These are phyloP conservation scores for Acarospora socialis DNA, from an alignment of 2,329 filamentous ascomycete genomes.

Conservation along the genomic window DNA sequence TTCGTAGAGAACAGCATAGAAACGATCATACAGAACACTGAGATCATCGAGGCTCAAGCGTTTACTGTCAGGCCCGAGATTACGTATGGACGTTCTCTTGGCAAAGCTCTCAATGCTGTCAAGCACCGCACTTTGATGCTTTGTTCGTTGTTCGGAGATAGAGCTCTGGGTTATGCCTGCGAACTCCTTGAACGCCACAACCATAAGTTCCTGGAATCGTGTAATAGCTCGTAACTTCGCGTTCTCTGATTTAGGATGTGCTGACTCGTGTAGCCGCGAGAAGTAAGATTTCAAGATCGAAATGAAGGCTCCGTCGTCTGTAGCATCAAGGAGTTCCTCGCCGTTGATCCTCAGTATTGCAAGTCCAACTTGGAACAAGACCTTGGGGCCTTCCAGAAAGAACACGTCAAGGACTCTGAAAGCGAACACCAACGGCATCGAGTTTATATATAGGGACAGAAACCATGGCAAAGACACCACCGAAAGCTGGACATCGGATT, in stretches of 20 bases:
- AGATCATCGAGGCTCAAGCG: slow-evolving; percentile 73
- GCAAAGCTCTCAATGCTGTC: slow-evolving; percentile 96
- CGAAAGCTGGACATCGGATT: slow-evolving; percentile 90
- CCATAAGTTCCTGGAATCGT: slow-evolving; percentile 95
- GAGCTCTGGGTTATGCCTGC: slow-evolving; percentile 86
- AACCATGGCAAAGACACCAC: slow-evolving; percentile 98
- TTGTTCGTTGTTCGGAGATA: slow-evolving; percentile 74
- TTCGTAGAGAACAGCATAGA: slow-evolving; percentile 85
- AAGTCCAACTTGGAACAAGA: slow-evolving; percentile 88
- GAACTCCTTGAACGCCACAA: slow-evolving; percentile 97
- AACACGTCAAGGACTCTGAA: slow-evolving; percentile 96
- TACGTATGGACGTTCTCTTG: slow-evolving; percentile 89
- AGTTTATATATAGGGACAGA: slow-evolving; percentile 95
- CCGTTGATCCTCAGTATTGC: slow-evolving; percentile 97
- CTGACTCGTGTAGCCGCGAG: slow-evolving; percentile 80
- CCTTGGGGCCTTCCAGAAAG: slow-evolving; percentile 94
- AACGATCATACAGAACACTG: slow-evolving; percentile 81
- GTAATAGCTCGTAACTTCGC: slow-evolving; percentile 88
- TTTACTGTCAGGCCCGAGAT: slow-evolving; percentile 92
- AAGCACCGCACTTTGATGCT: slow-evolving; percentile 87
- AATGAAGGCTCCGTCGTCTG: slow-evolving; percentile 93
- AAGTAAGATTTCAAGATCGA: slow-evolving; percentile 94
- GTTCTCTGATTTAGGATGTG: slow-evolving; percentile 90
- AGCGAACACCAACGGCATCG: slow-evolving; percentile 95
- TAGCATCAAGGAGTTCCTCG: slow-evolving; percentile 82